phyloP scores from a whole-genome alignment of 371 early-diverging fungal genomes.

The Lichtheimia corymbifera region DNA sequence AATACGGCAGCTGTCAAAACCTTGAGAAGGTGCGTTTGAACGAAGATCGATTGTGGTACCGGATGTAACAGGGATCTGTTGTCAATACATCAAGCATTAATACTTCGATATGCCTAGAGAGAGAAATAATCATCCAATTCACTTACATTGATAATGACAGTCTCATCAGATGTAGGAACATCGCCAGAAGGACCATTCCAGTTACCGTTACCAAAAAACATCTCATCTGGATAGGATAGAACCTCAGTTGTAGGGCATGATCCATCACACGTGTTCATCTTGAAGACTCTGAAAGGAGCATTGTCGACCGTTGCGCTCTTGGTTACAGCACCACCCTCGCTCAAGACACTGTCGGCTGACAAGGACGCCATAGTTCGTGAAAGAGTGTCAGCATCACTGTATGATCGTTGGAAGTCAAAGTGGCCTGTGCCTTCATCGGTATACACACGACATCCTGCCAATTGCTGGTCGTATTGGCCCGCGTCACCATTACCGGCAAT shows the following conservation, averaged over 20 bases:
- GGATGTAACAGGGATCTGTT: conserved; percentile 21
- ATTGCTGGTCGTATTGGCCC: too few relatives aligned
- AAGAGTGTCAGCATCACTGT: neutral
- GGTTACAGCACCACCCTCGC: neutral
- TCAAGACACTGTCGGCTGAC: neutral
- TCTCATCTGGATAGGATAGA: conserved; percentile 10
- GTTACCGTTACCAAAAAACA: conserved; percentile 13
- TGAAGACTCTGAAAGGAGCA: conserved; percentile 6
- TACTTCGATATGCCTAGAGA: neutral
- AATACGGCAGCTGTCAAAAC: conserved; percentile 9
- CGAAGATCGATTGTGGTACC: conserved; percentile 9
- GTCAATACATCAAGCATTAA: neutral
- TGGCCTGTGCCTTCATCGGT: neutral
- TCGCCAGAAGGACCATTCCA: conserved; percentile 22
- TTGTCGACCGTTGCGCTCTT: neutral
- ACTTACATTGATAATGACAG: conserved; percentile 20
- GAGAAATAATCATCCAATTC: neutral
- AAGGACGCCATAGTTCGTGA: neutral
- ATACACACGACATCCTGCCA: neutral
- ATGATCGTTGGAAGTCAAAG: neutral
- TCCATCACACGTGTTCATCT: conserved; percentile 9
- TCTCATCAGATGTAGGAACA: neutral
- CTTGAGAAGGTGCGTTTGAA: conserved; percentile 4
- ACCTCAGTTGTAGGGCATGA: neutral
- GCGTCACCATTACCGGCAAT: conserved; percentile 1